phyloP scores from a whole-genome alignment of 805 yeast genomes.

The Candida manassasensis region DNA sequence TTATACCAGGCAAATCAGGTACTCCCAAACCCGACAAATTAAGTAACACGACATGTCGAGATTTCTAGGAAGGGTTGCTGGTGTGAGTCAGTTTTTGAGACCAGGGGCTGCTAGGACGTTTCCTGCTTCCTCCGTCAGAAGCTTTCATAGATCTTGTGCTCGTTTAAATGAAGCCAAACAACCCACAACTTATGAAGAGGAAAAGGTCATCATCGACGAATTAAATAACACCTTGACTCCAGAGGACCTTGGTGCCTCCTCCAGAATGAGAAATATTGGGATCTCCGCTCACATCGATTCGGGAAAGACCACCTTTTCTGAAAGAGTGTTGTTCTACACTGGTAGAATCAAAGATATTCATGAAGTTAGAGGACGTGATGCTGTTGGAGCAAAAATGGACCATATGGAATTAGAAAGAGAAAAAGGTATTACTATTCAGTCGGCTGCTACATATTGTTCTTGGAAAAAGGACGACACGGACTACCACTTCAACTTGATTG shows the following conservation, averaged over 20 bases:
- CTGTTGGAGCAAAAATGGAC: conserved; percentile 99
- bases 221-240: conserved; percentile 46
- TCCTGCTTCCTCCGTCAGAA: neutral
- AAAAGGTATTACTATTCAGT: conserved; percentile 97
- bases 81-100: neutral
- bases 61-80: conserved; percentile 6
- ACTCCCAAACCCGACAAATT: neutral
- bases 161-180: conserved; percentile 7
- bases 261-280: conserved; percentile 85
- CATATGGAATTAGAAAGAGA: conserved; percentile 98
- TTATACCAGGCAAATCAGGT: conserved; percentile 2
- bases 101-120: neutral
- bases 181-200: conserved; percentile 62
- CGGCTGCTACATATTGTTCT: conserved; percentile 97
- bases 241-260: conserved; percentile 47
- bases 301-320: conserved; percentile 97
- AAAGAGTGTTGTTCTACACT: conserved; percentile 91
- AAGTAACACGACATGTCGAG: conserved; percentile 9
- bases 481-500: conserved; percentile 91
- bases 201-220: conserved; percentile 62
- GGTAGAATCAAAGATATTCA: conserved; percentile 96
- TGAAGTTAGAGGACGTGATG: conserved; percentile 94
- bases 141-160: conserved; percentile 5
- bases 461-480: conserved; percentile 73
- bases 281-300: conserved; percentile 98